Conservation (phyloP, 2,329 filamentous ascomycete genomes). For the Neonectria faginata region DNA sequence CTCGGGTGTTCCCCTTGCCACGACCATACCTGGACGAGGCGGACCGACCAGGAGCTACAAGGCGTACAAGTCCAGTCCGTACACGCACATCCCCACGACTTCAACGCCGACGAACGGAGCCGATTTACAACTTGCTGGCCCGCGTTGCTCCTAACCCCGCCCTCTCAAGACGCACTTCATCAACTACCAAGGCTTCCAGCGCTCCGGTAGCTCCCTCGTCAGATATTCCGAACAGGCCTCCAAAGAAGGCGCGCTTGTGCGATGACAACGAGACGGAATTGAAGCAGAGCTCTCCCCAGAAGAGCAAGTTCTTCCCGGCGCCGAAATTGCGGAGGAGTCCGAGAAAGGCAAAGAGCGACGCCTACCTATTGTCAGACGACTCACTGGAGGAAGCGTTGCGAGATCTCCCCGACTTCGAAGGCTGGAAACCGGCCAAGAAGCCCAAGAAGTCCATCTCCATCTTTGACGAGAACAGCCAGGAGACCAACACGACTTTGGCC, state of each 20-base stretch:
- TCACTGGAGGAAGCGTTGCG: slow-evolving; percentile 67
- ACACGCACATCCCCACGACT: slow-evolving; percentile 54
- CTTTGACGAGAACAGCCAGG: slow-evolving; percentile 57
- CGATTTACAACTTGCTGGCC: slow-evolving; percentile 59
- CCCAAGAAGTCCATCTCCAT: slow-evolving; percentile 55
- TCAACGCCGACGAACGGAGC: slow-evolving; percentile 65
- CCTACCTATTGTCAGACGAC: slow-evolving; percentile 66
- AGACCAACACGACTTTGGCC: slow-evolving; percentile 31
- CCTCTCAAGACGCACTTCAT: slow-evolving; percentile 32
- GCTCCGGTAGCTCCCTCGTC: slow-evolving; percentile 27
- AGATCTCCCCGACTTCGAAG: slow-evolving; percentile 64
- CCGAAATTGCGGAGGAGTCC: slow-evolving; percentile 44
- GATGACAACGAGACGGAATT: slow-evolving; percentile 58
- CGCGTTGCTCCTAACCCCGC: slow-evolving; percentile 40
- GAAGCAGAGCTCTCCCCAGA: slow-evolving; percentile 53
- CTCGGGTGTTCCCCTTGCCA: slow-evolving; percentile 69
- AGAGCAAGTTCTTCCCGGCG: slow-evolving; percentile 67
- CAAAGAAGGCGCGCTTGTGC: slow-evolving; percentile 69
- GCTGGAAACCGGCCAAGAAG: slow-evolving; percentile 57
- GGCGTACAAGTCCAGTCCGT: slow-evolving; percentile 31
- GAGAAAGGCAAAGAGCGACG: slow-evolving; percentile 52
- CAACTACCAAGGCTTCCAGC: slow-evolving; percentile 26
- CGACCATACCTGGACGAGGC: slow-evolving; percentile 64
- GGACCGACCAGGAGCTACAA: slow-evolving; percentile 34
- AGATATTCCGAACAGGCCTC: slow-evolving; percentile 55